These are phyloP conservation scores for Stachybotrys elegans DNA, from an alignment of 2,329 filamentous ascomycete genomes.

Conservation along the genomic window DNA sequence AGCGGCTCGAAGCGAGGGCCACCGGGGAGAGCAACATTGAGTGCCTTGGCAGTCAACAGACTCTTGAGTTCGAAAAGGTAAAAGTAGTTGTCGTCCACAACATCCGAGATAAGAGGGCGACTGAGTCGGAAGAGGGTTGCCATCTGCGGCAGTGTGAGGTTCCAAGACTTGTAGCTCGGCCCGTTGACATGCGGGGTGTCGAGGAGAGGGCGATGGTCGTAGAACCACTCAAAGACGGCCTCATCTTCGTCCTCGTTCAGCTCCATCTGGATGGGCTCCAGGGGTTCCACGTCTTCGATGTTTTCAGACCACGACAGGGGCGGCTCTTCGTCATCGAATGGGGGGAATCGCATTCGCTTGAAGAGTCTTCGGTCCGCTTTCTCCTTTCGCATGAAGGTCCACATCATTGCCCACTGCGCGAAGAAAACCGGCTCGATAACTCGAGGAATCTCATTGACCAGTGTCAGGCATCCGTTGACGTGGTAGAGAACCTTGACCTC, in stretches of 20 bases:
- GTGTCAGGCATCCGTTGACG: constrained; percentile 91
- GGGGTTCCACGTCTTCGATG: constrained; percentile 94
- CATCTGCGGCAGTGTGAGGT: constrained; percentile 90
- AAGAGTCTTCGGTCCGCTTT: constrained; percentile 95
- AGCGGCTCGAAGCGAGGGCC: constrained; percentile 94
- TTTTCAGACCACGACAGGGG: constrained; percentile 98
- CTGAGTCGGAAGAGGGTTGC: constrained; percentile 89
- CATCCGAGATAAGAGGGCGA: constrained; percentile 82
- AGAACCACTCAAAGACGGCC: constrained; percentile 94
- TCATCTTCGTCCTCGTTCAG: constrained; percentile 90
- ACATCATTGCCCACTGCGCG: constrained; percentile 99
- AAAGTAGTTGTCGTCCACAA: constrained; percentile 95
- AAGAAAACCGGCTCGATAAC: constrained; percentile 98
- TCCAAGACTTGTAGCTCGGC: constrained; percentile 95
- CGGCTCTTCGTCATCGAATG: constrained; percentile 97
- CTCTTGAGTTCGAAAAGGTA: constrained; percentile 95
- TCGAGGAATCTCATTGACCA: constrained; percentile 93
- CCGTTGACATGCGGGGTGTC: constrained; percentile 95
- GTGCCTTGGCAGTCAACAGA: constrained; percentile 90
- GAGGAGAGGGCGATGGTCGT: constrained; percentile 84
- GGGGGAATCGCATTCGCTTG: constrained; percentile 98
- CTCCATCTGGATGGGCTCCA: constrained; percentile 98
- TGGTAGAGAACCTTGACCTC: constrained; percentile 99
- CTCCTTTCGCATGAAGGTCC: constrained; percentile 95
- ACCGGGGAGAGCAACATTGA: constrained; percentile 97